These are phyloP conservation scores for Claviceps sorghi DNA, from an alignment of 2,329 filamentous ascomycete genomes.

Conservation along the genomic window DNA sequence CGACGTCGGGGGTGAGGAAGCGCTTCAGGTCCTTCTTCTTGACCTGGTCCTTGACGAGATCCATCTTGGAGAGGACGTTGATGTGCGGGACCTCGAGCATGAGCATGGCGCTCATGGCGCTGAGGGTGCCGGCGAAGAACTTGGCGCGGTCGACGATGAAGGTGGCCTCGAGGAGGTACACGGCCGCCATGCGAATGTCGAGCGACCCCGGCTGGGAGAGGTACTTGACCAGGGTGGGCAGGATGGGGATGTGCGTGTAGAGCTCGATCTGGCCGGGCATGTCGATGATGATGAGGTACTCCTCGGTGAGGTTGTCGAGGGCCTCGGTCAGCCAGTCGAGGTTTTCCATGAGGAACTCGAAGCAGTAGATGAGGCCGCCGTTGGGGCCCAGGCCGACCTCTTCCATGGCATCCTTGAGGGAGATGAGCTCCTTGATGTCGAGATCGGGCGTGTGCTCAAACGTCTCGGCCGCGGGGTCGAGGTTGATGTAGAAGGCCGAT, in stretches of 20 bases:
- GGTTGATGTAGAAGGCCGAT: constrained; percentile 96
- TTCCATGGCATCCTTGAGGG: constrained; percentile 91
- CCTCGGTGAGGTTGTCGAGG: constrained; percentile 74
- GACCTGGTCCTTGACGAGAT: constrained; percentile 81
- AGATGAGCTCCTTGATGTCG: constrained; percentile 91
- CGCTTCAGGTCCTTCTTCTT: constrained; percentile 77
- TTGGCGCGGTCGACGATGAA: constrained; percentile 94
- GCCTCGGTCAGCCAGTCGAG: constrained; percentile 80
- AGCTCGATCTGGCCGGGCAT: constrained; percentile 99
- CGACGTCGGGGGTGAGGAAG: constrained; percentile 76
- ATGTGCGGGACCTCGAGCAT: constrained; percentile 96
- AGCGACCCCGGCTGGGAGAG: constrained; percentile 65
- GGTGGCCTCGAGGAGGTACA: constrained; percentile 88
- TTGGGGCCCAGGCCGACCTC: constrained; percentile 84
- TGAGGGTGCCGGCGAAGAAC: constrained; percentile 90
- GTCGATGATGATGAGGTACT: constrained; percentile 95
- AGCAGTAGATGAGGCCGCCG: constrained; percentile 88
- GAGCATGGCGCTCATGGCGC: constrained; percentile 97
- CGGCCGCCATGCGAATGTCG: constrained; percentile 82
- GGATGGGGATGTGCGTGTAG: constrained; percentile 89
- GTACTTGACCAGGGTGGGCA: constrained; percentile 71
- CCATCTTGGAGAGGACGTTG: constrained; percentile 96
- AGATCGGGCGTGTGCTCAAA: constrained; percentile 87
- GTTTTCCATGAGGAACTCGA: constrained; percentile 90
- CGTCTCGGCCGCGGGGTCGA: constrained; percentile 86